phyloP scores from a whole-genome alignment of 371 early-diverging fungal genomes.

The Batkoa obscura region DNA sequence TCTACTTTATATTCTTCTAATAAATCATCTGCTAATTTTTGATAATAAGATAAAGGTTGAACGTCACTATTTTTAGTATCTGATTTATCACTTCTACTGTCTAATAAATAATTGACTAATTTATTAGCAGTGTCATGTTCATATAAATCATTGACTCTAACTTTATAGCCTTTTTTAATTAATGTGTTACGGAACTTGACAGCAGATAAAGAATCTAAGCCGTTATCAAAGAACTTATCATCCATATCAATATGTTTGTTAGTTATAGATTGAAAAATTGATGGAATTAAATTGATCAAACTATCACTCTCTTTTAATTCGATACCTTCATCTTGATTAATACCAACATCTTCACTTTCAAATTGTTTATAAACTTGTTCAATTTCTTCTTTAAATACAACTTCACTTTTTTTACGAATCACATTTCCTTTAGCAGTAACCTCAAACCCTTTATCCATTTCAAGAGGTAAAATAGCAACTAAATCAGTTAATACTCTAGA shows the following conservation, averaged over 20 bases:
- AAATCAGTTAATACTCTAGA: not conserved
- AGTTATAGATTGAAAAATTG: not conserved
- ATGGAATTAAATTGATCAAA: not conserved
- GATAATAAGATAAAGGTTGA: not conserved
- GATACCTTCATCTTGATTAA: not conserved
- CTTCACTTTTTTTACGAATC: not conserved
- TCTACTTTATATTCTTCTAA: not conserved
- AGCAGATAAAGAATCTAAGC: not conserved
- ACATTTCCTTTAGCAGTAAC: constrained; percentile 1
- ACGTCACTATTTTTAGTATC: not conserved
- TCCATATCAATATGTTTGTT: not conserved
- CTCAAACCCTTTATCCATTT: not conserved
- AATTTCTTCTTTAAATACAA: not conserved
- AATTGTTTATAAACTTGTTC: not conserved
- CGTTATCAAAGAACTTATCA: not conserved
- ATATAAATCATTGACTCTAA: not conserved
- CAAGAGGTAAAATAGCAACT: not conserved
- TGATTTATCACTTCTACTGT: too few species aligned
- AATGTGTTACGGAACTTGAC: constrained; percentile 4
- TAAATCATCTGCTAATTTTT: not conserved
- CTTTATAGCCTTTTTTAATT: not conserved
- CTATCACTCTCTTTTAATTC: not conserved
- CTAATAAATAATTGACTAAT: not conserved
- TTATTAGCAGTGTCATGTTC: not conserved
- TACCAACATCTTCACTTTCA: not conserved